phyloP scores from a whole-genome alignment of 192 early-diverging fungal species.

The Umbelopsis vinacea region DNA sequence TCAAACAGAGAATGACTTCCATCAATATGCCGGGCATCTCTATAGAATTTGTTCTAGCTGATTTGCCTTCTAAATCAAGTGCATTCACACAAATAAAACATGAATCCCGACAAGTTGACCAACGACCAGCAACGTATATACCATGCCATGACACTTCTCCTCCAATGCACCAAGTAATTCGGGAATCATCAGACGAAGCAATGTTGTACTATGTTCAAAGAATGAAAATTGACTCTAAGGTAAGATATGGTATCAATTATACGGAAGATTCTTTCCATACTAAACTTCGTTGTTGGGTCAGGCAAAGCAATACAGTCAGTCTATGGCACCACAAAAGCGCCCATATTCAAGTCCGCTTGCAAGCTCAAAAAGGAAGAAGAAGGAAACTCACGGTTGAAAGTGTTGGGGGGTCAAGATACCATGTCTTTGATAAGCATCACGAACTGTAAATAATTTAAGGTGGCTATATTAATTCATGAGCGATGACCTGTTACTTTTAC shows the following conservation, averaged over 20 bases:
- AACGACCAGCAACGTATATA: background rate
- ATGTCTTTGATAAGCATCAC: background rate
- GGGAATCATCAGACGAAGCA: background rate
- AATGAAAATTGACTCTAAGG: constrained; percentile 12
- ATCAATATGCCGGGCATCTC: background rate
- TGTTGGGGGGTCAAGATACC: background rate
- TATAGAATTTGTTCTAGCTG: constrained; percentile 16
- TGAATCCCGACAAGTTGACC: background rate
- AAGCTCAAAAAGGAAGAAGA: constrained; percentile 9
- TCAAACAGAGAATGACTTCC: background rate
- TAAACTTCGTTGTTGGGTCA: background rate
- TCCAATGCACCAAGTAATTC: background rate
- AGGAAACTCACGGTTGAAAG: background rate
- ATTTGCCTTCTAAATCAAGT: constrained; percentile 4
- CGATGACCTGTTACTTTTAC: background rate
- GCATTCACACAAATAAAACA: constrained; percentile 11
- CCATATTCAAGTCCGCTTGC: background rate
- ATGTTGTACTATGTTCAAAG: constrained; percentile 14
- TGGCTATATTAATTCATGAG: background rate
- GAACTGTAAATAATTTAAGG: background rate
- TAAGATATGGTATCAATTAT: background rate
- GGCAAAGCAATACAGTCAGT: background rate
- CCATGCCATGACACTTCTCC: constrained; percentile 5
- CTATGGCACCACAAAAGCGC: constrained; percentile 5
- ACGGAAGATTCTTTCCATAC: background rate